A percentile compares a stretch with the other conserved stretches of the same genome.
phyloP scores from a whole-genome alignment of 2,329 filamentous ascomycete genomes.

The Phyllachora maydis region DNA sequence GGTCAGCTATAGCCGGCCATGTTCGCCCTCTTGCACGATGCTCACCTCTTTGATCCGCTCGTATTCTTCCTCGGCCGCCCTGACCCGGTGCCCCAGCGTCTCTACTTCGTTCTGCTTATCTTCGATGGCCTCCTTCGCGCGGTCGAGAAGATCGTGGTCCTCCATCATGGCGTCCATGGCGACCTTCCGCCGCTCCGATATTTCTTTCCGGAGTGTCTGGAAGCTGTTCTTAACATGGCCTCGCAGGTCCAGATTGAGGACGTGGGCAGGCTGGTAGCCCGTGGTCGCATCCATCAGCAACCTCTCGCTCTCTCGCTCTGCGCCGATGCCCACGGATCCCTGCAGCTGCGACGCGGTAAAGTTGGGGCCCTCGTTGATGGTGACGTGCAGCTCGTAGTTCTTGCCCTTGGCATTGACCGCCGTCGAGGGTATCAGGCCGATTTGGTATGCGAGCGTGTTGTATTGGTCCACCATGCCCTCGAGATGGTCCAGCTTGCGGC shows the following conservation, averaged over 20 bases:
- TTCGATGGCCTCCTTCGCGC: conserved; percentile 90
- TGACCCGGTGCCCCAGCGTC: conserved; percentile 69
- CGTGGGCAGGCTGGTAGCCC: conserved; percentile 75
- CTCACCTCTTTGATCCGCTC: conserved; percentile 78
- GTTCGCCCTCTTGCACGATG: neutral
- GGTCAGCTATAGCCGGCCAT: conserved; percentile 12
- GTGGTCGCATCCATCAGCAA: conserved; percentile 64
- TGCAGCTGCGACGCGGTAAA: conserved; percentile 46
- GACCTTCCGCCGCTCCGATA: conserved; percentile 68
- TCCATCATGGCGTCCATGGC: conserved; percentile 85
- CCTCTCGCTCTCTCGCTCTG: conserved; percentile 45
- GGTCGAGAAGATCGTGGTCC: conserved; percentile 81
- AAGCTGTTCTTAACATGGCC: conserved; percentile 67
- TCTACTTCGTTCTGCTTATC: conserved; percentile 90
- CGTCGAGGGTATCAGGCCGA: conserved; percentile 68
- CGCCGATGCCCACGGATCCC: conserved; percentile 14
- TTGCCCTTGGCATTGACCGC: conserved; percentile 70
- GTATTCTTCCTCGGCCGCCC: conserved; percentile 80
- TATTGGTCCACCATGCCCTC: conserved; percentile 77
- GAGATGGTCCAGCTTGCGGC: conserved; percentile 73
- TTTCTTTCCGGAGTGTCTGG: conserved; percentile 61
- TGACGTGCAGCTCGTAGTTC: conserved; percentile 69
- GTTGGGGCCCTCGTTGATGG: conserved; percentile 58
- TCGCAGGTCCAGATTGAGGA: conserved; percentile 75
- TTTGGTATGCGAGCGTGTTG: conserved; percentile 88